phyloP scores from a whole-genome alignment of 1,284 basidiomycete species.

The Leccinum pachyderme region DNA sequence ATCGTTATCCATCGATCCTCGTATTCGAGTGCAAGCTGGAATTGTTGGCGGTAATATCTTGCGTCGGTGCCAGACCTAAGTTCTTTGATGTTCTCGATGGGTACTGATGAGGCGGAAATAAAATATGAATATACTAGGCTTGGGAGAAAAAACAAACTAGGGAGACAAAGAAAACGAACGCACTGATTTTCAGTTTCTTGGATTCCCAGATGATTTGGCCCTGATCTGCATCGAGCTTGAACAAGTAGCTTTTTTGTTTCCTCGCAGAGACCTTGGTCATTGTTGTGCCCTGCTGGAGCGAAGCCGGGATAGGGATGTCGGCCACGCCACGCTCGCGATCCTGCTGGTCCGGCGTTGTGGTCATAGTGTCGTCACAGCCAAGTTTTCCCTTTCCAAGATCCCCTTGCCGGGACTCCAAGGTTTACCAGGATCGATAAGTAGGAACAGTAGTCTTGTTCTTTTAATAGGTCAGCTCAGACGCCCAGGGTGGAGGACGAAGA shows the following conservation, averaged over 20 bases:
- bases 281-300: conserved; percentile 59
- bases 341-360: conserved; percentile 12
- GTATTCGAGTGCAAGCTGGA: no score
- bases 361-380: not conserved
- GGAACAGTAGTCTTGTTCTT: not conserved
- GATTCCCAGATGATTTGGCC: conserved; percentile 86
- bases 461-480: conserved; percentile 1
- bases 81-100: conserved; percentile 90
- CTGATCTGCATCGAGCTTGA: conserved; percentile 76
- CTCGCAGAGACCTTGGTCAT: conserved; percentile 91
- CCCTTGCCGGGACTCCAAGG: not conserved
- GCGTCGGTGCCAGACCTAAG: conserved; percentile 79
- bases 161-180: conserved; percentile 31
- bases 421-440: not conserved
- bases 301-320: conserved; percentile 47
- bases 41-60: conserved; percentile 76
- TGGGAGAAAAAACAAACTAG: no score
- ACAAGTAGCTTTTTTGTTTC: conserved; percentile 74
- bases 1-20: no score
- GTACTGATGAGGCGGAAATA: conserved; percentile 48
- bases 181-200: conserved; percentile 73
- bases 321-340: conserved; percentile 19
- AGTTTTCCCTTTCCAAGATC: not conserved
- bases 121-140: no score
- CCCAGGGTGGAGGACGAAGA: not conserved